phyloP scores from a whole-genome alignment of 1,139 yeast species.

The Pichia sp. region DNA sequence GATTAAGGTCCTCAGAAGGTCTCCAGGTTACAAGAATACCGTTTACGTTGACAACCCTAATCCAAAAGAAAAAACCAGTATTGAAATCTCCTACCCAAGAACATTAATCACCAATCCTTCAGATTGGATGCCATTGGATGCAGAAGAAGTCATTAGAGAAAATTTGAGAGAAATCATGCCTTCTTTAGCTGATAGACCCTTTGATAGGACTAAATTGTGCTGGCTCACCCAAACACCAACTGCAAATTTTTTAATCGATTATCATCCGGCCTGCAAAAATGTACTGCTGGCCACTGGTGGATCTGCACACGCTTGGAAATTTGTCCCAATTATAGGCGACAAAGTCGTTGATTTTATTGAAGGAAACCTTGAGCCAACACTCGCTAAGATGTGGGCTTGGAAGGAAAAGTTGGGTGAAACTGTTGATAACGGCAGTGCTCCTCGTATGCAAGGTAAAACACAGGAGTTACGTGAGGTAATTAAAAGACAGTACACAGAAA shows the following conservation, averaged over 20 bases:
- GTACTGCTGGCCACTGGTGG: constrained; percentile 31
- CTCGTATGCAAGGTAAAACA: constrained; percentile 17
- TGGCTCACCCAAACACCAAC: constrained; percentile 31
- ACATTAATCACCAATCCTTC: constrained; percentile 19
- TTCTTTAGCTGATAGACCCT: constrained; percentile 23
- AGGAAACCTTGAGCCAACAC: constrained; percentile 15
- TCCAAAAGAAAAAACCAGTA: constrained; percentile 14
- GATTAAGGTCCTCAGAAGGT: constrained; percentile 23
- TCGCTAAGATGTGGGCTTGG: constrained; percentile 16
- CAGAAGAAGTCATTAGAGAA: constrained; percentile 24
- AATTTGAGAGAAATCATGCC: constrained; percentile 26
- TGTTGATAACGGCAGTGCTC: constrained; percentile 21
- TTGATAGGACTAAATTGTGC: constrained; percentile 26
- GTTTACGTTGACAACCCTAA: constrained; percentile 33
- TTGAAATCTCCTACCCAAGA: constrained; percentile 17
- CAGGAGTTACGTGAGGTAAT: constrained; percentile 4
- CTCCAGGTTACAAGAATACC: constrained; percentile 29
- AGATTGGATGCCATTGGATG: constrained; percentile 27
- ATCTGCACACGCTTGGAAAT: constrained; percentile 40
- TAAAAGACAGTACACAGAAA: not conserved
- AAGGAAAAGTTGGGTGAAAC: constrained; percentile 18
- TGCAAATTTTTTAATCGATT: constrained; percentile 27
- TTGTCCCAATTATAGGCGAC: constrained; percentile 37
- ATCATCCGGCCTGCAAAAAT: constrained; percentile 24
- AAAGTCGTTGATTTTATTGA: constrained; percentile 17